Evolutionary conservation across 2,329 filamentous ascomycete genomes (phyloP), one percentile per base, ranked within the genome.

Genomic region (Didymella lethalis): DNA sequence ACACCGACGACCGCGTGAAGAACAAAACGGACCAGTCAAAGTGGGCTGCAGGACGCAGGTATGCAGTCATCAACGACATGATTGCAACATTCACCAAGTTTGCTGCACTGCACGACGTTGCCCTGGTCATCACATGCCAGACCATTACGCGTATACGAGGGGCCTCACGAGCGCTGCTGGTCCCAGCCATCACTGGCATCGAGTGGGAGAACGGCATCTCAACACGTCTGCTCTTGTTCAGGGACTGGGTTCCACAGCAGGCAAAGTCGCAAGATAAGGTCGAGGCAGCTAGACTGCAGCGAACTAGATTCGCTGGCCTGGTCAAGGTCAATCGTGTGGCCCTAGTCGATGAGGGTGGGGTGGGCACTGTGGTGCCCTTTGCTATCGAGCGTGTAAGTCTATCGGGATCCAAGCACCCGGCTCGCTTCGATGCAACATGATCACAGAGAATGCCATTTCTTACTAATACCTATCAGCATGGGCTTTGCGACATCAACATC

Each of bases 171-270:
- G 90, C 93, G 14, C 85, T 89, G 11, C 80, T 98, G 48, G 85
- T 89, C 52, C 90, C 93, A 16, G 87, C 91, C 40, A 83, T 97
- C 62, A 89, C 89, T 56, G 88, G 90, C 14, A 83, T 83, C 20
- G 86, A 90, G 41, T 97, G 93, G 93, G 93, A 97, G 61, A 87
- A 86, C 63, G 89, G 88, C 31, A 81, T 97, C 36, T 86, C 87
- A 61, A 90, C 87, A 41, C 84, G 92, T 53, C 75, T 97, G 61
- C 89, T 90, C 25, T 77, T 97, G 32, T 96, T 95, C 75, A 85
- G 90, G 68, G 92, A 97, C 78, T 93, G 80, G 71, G 61, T 72
- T 50, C 64, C 69, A 55, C 68, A 65, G 61, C 65, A 75, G 68
- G 61, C 63, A 48, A 70, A 74, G 61, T 49, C 64, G 44, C 69